Percentiles rank a stretch among this genome's conserved stretches.
phyloP scores from a whole-genome alignment of 2,329 filamentous ascomycete species.

The Trichoderma oligosporum region DNA sequence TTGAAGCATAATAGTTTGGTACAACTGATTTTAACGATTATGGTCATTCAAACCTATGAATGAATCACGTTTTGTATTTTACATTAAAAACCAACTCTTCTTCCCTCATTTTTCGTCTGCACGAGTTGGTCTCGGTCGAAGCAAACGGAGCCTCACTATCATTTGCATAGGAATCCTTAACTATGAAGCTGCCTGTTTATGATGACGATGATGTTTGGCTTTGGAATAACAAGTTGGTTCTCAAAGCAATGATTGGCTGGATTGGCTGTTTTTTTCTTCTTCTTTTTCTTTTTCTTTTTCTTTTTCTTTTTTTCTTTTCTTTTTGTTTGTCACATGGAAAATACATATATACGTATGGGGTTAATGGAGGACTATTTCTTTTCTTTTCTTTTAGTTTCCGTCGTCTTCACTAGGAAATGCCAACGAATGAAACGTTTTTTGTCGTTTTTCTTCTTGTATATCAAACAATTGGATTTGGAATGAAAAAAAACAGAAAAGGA shows the following conservation, averaged over 20 bases:
- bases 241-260: too few relatives aligned
- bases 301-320: not conserved
- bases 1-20: slow-evolving; percentile 11
- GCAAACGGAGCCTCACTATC: too few relatives aligned
- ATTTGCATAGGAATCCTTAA: too few relatives aligned
- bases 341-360: not conserved
- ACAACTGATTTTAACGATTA: slow-evolving; percentile 1
- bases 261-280: too few relatives aligned
- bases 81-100: not conserved
- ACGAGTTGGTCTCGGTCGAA: too few relatives aligned
- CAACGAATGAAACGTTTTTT: not conserved
- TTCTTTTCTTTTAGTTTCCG: not conserved
- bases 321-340: too few relatives aligned
- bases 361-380: not conserved
- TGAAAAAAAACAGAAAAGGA: not conserved
- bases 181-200: not conserved
- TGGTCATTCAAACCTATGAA: slow-evolving; percentile 7
- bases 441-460: not conserved
- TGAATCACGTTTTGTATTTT: not conserved
- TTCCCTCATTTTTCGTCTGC: not conserved
- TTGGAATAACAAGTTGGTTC: not conserved
- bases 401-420: too few relatives aligned
- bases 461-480: not conserved
- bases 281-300: not conserved
- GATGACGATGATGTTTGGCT: not conserved